Evolutionary conservation across 1,284 basidiomycete genomes (phyloP).

Genomic region (Malassezia sympodialis): DNA sequence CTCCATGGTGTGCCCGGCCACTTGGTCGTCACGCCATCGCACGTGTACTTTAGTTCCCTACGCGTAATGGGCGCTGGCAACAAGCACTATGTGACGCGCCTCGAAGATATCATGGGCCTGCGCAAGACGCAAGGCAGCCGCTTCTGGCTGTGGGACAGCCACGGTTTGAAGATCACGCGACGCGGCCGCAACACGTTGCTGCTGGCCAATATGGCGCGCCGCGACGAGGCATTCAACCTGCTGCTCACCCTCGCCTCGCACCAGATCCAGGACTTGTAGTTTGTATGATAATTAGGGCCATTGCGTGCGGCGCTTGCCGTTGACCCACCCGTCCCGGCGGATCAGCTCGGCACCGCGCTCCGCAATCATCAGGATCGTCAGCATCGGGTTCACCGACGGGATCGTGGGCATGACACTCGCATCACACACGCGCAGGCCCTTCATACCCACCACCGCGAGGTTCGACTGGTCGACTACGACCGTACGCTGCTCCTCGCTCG

Average conservation of each 20-base stretch:
- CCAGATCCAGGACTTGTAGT: not conserved
- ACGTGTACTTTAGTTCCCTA: constrained; percentile 39
- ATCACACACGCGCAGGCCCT: constrained; percentile 41
- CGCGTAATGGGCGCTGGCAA: constrained; percentile 27
- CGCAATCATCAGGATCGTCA: constrained; percentile 38
- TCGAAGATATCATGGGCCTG: constrained; percentile 34
- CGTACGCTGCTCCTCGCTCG: constrained; percentile 21
- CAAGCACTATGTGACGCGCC: constrained; percentile 28
- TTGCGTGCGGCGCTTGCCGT: constrained; percentile 19
- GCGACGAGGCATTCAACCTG: constrained; percentile 46
- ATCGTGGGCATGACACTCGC: constrained; percentile 45
- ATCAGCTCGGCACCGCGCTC: constrained; percentile 46
- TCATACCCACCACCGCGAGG: constrained; percentile 36
- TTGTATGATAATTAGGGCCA: not conserved
- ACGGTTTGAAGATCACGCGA: constrained; percentile 37
- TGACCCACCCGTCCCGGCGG: constrained; percentile 32
- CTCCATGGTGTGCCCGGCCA: constrained; percentile 42
- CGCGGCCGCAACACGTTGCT: constrained; percentile 29
- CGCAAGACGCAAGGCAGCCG: constrained; percentile 41
- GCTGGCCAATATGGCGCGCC: constrained; percentile 35
- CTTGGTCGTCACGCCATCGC: constrained; percentile 34
- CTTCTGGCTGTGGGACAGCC: constrained; percentile 35
- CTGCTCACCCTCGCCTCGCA: constrained; percentile 33
- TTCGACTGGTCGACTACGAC: constrained; percentile 44
- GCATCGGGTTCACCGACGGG: constrained; percentile 41